Evolutionary conservation across 2,329 filamentous ascomycete species (phyloP), one percentile per base, ranked within the genome.

Genomic region (Ophiostoma himal-ulmi): DNA sequence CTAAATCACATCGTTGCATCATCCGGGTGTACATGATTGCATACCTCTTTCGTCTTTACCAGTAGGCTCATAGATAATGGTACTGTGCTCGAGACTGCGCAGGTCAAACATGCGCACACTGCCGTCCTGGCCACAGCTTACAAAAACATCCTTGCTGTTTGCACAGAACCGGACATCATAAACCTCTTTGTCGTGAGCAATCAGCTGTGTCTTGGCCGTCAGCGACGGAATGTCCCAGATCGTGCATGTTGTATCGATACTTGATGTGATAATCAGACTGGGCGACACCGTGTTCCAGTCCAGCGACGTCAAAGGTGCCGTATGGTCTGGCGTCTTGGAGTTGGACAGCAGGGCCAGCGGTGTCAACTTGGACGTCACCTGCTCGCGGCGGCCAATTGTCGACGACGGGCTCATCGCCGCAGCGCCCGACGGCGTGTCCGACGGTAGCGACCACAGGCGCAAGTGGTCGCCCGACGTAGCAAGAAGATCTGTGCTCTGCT

Each of bases 181-280:
- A 6, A 99, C 95, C 80, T 99, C 95, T 80, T 98, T 98, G 81
- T 99, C 95, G 79, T 99, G 95, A 26, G 95, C 95, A 80, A 99
- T 99, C 65, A 99, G 84, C 79, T 99, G 95, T 1, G 95, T 99
- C 82, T 99, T 99, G 69, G 95, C 95, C 0, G 95, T 99, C 73
- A 99, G 84, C 0, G 95, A 97, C 3, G 95, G 95, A 70, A 99
- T 99, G 79, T 99, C 95, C 95, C 95, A 99, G 74, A 99, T 99
- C 5, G 95, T 99, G 81, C 95, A 99, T 6, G 95, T 99, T 1
- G 95, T 99, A 78, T 99, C 95, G 77, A 99, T 99, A 79, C 94
- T 98, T 3, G 94, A 97, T 0, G 95, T 99, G 77, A 99, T 99
- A 77, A 99, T 99, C 69, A 99, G 84, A 78, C 94, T 97, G 0